These are phyloP conservation scores for Cubamyces lactineus DNA, from an alignment of 768 basidiomycete species.

Conservation along the genomic window DNA sequence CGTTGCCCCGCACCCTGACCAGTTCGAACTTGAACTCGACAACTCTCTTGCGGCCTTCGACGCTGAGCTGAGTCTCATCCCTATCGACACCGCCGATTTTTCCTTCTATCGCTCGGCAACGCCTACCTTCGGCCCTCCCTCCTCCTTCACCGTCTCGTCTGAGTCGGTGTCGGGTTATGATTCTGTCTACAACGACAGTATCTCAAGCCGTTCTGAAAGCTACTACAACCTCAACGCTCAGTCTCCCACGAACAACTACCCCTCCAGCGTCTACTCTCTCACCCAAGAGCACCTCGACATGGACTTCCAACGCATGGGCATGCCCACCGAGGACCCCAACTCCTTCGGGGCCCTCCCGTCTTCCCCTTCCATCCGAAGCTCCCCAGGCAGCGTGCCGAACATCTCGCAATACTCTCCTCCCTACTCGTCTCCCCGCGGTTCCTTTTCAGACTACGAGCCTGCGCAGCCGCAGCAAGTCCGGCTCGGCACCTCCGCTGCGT, in stretches of 20 bases:
- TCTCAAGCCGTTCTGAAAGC: conserved; percentile 70
- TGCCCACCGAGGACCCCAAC: conserved; percentile 52
- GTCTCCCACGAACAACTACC: conserved; percentile 54
- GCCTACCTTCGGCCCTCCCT: conserved; percentile 70
- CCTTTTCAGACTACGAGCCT: conserved; percentile 70
- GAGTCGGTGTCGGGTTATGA: conserved; percentile 57
- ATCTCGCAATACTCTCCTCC: conserved; percentile 32
- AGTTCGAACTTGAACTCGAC: conserved; percentile 84
- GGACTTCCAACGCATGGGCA: conserved; percentile 54
- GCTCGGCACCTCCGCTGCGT: conserved; percentile 52
- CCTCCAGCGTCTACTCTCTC: conserved; percentile 40
- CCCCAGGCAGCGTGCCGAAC: conserved; percentile 51
- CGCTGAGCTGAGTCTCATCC: conserved; percentile 56
- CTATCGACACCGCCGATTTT: conserved; percentile 62
- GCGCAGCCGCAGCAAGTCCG: conserved; percentile 46
- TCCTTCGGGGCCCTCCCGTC: conserved; percentile 49
- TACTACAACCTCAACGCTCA: conserved; percentile 63
- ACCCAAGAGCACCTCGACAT: conserved; percentile 60
- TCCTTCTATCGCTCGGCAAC: conserved; percentile 64
- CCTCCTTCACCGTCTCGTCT: conserved; percentile 77
- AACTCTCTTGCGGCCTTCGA: conserved; percentile 67
- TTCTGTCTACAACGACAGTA: conserved; percentile 54
- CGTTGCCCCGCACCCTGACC: conserved; percentile 77
- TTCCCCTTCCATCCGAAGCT: conserved; percentile 51
- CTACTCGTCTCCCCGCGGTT: conserved; percentile 45